Base-by-base conservation (phyloP, 2,329 filamentous ascomycete genomes). In the Aspergillus novoparasiticus region DNA sequence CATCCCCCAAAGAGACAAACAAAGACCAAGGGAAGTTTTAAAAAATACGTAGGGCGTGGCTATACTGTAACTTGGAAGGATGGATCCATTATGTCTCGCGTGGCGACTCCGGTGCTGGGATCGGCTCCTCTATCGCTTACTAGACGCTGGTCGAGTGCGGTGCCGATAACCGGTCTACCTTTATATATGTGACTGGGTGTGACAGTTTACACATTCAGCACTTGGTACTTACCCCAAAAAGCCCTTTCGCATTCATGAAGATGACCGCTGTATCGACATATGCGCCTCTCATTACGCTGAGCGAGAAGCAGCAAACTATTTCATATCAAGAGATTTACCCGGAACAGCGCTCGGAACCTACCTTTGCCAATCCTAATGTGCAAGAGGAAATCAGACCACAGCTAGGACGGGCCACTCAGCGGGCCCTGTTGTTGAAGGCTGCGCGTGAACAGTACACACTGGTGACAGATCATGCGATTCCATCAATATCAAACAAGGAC, bases 361-460 rank as follows among this genome's bases (percentile, higher is more conserved):
- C 23, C 51, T 30, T 45, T 19, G n/a, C 45, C 32, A 36, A 46
- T 45, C 34, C 23, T 23, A 14, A 21, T 41, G 16, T 23, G 9
- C 28, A 28, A 4, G 36, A 51, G 12, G 60, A 6, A 60, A 58
- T 43, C 67, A 66, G 64, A 51, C 57, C 41, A 43, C 39, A 53
- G 32, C 60, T 60, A 16, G 30, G 51, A 1, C 57, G 30, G 36
- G 56, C 64, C 32, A 72, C 67, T 23, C 85, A 87, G 63, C 78
- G 79, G 8, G 83, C 82, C 0, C 71, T 87, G 6, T 69, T 87
- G 21, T 72, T 87, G 2, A 81, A 85, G 67, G 84, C 77, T 0
- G 74, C 81, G 34, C 80, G 80, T 36, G 80, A 86, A 66, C 80
- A 79, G 57, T 88, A 88, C 64, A 71, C 79, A 23, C 68, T 85